These are phyloP conservation scores for Gastrodia elata DNA, from an alignment of 106 monocot species.

Conservation along the genomic window DNA sequence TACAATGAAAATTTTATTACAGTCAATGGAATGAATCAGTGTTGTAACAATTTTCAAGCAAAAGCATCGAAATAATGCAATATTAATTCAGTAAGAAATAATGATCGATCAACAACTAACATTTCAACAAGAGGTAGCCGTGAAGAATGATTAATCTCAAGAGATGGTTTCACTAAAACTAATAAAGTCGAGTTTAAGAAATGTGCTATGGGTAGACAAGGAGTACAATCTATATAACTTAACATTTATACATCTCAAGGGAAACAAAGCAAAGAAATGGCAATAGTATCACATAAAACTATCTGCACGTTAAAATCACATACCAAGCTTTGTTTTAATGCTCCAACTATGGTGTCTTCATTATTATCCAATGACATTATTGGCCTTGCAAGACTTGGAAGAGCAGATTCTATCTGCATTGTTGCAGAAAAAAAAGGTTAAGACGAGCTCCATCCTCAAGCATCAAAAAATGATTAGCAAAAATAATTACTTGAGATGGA, in stretches of 20 bases:
- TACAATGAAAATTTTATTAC: neutral
- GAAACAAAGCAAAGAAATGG: neutral
- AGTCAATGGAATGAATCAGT: neutral
- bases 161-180: neutral
- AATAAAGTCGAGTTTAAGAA: neutral
- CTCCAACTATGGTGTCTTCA: slow-evolving; percentile 95
- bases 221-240: neutral
- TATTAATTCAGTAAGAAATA: neutral
- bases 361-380: slow-evolving; percentile 96
- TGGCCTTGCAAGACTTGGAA: slow-evolving; percentile 92
- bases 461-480: neutral
- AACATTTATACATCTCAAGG: neutral
- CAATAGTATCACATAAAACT: neutral
- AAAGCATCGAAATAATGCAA: neutral
- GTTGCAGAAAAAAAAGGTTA: neutral
- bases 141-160: neutral
- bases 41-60: neutral
- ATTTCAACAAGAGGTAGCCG: neutral
- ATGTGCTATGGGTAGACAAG: neutral
- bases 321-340: slow-evolving; percentile 96
- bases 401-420: slow-evolving; percentile 84
- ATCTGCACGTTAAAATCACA: neutral
- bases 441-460: slow-evolving; percentile 1
- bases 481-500: neutral
- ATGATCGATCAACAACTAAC: neutral